Conservation (phyloP, 2,329 filamentous ascomycete species). For the Alternaria ventricosa region DNA sequence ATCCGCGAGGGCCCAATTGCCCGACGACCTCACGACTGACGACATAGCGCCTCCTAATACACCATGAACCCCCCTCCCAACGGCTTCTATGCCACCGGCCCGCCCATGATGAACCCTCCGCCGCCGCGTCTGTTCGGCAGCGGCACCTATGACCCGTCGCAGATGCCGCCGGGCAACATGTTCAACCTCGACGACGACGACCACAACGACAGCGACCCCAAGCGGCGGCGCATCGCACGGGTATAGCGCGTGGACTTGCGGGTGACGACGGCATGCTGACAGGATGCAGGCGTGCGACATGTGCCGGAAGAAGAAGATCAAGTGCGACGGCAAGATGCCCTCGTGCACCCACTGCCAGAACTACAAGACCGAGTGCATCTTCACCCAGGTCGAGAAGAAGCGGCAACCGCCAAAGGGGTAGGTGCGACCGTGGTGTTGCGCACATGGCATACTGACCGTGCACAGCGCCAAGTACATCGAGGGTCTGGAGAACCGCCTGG, state of each 20-base stretch:
- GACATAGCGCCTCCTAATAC: not conserved
- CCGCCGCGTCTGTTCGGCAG: conserved; percentile 51
- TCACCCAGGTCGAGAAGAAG: conserved; percentile 99
- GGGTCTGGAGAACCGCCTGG: conserved; percentile 89
- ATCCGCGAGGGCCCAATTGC: conserved; percentile 21
- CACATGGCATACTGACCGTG: conserved; percentile 4
- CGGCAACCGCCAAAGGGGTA: conserved; percentile 95
- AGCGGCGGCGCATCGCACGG: conserved; percentile 85
- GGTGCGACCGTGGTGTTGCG: not conserved
- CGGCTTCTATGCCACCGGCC: conserved; percentile 42
- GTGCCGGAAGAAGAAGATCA: conserved; percentile 96
- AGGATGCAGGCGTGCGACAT: conserved; percentile 81
- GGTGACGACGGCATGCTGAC: conserved; percentile 27
- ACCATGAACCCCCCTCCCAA: conserved; percentile 44
- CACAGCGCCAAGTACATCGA: conserved; percentile 94
- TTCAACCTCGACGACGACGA: conserved; percentile 62
- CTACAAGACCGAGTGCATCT: conserved; percentile 97
- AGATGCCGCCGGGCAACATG: conserved; percentile 43
- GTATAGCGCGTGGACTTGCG: conserved; percentile 65
- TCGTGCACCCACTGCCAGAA: conserved; percentile 95
- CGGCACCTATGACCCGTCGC: conserved; percentile 46
- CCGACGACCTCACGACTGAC: conserved; percentile 6
- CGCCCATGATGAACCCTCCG: conserved; percentile 48
- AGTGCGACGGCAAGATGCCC: conserved; percentile 95
- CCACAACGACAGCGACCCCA: conserved; percentile 73